Base-by-base conservation (phyloP, 2,329 filamentous ascomycete genomes). In the Xylariaceae sp. region DNA sequence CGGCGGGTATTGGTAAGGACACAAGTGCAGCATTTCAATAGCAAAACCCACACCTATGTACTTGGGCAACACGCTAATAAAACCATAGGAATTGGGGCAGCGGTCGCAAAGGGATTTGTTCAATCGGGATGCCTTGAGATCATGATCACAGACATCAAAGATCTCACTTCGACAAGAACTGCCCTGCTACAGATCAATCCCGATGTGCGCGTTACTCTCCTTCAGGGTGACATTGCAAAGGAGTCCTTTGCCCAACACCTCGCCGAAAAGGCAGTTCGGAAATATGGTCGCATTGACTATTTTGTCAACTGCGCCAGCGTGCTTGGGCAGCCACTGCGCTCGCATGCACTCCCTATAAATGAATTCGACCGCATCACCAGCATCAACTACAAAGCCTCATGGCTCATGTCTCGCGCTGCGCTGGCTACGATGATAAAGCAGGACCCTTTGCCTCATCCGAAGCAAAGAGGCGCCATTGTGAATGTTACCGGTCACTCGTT, bases 281-380 rank as follows among this genome's bases (percentile, higher is more conserved):
- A 52, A 1, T 79, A 80, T 51, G 64, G 65, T 0, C 74, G 80
- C 7, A 62, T 84, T 4, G 80, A 84, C 59, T 84, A 83, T 60
- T 74, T 74, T 0, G 76, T 83, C 6, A 79, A 79, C 51, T 82
- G 79, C 47, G 81, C 80, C 0, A 81, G 81, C 0, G 72, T 83
- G 4, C 60, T 79, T 3, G 74, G 75, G 5, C 63, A 67, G 5
- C 63, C 69, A 7, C 67, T 71, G 34, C 68, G 72, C 17, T 75
- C 75, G 1, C 59, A 72, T 31, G 78, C 83, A 45, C 78, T 73
- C n/a, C 61, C 71, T 0, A 63, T 71, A 1, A 70, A 71, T 1
- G 70, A 69, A 10, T 84, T 83, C 42, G 80, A 84, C 50, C 68
- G 68, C 7, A 71, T 84, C 43, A 82, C 76, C 36, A 72, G 68